phyloP scores from a whole-genome alignment of 176 grass and related monocot genomes.

The Elymus sibiricus region DNA sequence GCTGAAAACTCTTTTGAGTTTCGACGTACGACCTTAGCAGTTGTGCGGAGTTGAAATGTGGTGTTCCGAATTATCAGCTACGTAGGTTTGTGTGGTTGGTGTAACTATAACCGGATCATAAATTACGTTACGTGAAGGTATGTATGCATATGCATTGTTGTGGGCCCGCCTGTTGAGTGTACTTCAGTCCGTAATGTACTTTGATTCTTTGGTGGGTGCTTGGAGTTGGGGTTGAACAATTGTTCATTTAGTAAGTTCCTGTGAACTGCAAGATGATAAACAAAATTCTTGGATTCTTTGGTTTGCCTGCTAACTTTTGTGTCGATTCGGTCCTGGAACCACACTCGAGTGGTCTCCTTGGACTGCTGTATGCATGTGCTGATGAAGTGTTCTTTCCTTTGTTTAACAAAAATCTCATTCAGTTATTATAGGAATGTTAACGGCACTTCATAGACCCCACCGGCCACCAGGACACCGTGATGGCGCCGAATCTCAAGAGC shows the following conservation, averaged over 20 bases:
- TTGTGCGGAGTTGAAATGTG: background rate
- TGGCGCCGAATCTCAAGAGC: slow-evolving; percentile 21
- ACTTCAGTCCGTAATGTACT: background rate
- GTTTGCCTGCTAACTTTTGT: background rate
- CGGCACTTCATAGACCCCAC: background rate
- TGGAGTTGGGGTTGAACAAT: background rate
- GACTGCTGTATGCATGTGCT: slow-evolving; percentile 5
- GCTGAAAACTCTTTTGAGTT: background rate
- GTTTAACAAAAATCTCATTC: background rate
- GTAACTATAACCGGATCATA: background rate
- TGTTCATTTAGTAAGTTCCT: background rate
- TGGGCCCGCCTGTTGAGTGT: background rate
- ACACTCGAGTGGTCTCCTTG: background rate
- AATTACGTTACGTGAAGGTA: background rate
- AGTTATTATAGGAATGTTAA: background rate
- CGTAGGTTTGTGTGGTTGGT: background rate
- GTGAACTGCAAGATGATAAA: background rate
- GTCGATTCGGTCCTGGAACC: slow-evolving; percentile 7
- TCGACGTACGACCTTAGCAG: background rate
- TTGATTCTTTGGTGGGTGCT: background rate
- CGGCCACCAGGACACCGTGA: slow-evolving; percentile 19
- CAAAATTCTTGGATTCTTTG: background rate
- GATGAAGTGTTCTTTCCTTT: background rate
- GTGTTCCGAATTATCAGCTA: background rate
- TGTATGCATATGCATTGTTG: background rate